These are phyloP conservation scores for Ophiocordyceps camponoti-floridani DNA, from an alignment of 2,329 filamentous ascomycete genomes.

Conservation along the genomic window DNA sequence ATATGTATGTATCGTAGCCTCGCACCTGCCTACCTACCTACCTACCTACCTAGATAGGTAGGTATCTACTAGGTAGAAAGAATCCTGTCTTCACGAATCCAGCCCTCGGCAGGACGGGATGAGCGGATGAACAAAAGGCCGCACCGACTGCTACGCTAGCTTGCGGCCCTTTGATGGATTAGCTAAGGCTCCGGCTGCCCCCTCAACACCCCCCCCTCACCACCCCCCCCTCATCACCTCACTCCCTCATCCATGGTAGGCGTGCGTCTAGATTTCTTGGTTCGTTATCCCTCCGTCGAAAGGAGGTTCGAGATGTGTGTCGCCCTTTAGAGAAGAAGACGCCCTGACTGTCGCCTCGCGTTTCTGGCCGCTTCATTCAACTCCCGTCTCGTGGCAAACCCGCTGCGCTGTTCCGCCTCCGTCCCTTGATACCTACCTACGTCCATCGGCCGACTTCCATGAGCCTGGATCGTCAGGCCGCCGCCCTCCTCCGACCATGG, in stretches of 20 bases:
- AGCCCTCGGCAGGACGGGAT: background rate
- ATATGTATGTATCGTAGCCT: no score
- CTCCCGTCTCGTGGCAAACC: background rate
- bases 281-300: background rate
- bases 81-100: no score
- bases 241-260: background rate
- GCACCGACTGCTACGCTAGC: background rate
- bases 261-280: background rate
- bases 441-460: constrained; percentile 9
- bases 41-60: no score
- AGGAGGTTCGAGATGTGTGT: background rate
- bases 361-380: background rate
- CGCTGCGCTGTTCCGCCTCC: background rate
- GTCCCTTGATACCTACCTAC: background rate
- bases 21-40: no score
- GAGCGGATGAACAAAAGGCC: background rate
- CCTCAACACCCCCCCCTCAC: no score
- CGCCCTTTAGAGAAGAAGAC: background rate
- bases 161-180: background rate
- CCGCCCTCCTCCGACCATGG: constrained; percentile 33
- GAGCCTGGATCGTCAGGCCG: constrained; percentile 13
- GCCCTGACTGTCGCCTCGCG: background rate
- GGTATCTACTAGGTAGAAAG: no score
- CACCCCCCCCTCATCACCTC: no score
- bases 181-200: background rate